These are phyloP conservation scores for Starmerella tilneyi DNA, from an alignment of 805 yeast genomes.

Conservation along the genomic window DNA sequence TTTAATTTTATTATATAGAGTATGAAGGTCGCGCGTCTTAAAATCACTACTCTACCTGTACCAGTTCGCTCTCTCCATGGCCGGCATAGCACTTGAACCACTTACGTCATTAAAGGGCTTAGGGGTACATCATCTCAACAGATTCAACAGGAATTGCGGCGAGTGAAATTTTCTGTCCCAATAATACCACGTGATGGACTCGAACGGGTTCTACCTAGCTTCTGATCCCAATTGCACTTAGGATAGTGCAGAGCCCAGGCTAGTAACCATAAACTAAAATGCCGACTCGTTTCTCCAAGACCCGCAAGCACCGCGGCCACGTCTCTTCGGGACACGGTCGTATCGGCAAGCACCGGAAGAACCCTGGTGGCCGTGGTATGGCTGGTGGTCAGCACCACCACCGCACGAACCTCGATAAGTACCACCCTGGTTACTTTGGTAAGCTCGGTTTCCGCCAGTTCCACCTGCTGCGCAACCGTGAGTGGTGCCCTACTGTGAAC, in stretches of 20 bases:
- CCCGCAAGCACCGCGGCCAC: constrained; percentile 99
- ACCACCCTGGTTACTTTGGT: constrained; percentile 99
- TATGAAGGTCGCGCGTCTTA: too few relatives aligned
- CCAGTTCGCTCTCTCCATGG: too few relatives aligned
- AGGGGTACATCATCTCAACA: not conserved
- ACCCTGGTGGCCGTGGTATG: constrained; percentile 99
- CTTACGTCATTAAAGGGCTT: constrained; percentile 2
- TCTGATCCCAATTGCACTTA: not conserved
- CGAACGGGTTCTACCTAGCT: constrained; percentile 1
- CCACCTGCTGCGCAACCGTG: constrained; percentile 89
- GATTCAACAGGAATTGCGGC: not conserved
- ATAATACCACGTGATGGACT: constrained; percentile 15
- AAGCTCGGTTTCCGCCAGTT: constrained; percentile 99
- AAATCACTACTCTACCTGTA: too few relatives aligned
- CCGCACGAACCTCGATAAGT: constrained; percentile 99
- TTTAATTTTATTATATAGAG: too few relatives aligned
- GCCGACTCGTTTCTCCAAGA: constrained; percentile 99
- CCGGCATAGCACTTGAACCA: too few relatives aligned
- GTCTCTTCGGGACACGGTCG: constrained; percentile 99
- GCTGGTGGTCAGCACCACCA: constrained; percentile 99
- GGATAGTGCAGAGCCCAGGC: constrained; percentile 2
- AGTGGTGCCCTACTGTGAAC: constrained; percentile 98
- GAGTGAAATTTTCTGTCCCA: constrained; percentile 6
- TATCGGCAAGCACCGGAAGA: constrained; percentile 99
- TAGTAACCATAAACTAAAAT: constrained; percentile 32